A percentile compares a stretch with the other conserved stretches of the same genome.
phyloP scores from a whole-genome alignment of 176 grass and related monocot species.

The Ampelocalamus luodianensis region DNA sequence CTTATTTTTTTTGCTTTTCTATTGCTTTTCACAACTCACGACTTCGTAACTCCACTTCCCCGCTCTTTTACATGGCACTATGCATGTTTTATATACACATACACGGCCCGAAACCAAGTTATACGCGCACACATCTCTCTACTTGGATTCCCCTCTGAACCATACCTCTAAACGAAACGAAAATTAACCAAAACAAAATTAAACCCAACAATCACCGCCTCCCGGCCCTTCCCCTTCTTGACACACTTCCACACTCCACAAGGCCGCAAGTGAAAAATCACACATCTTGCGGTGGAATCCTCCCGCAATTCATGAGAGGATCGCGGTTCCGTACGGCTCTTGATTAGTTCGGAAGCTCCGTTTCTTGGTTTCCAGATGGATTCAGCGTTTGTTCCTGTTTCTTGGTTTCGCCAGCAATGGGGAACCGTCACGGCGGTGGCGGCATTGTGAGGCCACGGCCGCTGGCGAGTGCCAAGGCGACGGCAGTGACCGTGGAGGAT shows the following conservation, averaged over 20 bases:
- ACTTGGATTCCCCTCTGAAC: no score
- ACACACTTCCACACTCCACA: neutral
- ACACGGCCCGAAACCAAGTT: no score
- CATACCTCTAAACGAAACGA: no score
- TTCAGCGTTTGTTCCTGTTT: neutral
- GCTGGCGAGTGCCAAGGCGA: neutral
- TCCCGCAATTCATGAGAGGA: neutral
- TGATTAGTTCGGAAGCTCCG: neutral
- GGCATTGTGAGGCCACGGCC: neutral
- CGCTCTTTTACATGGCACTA: no score
- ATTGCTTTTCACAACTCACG: no score
- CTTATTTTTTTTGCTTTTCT: no score
- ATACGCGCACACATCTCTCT: no score
- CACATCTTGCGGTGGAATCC: neutral
- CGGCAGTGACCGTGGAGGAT: neutral
- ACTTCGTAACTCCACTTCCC: no score
- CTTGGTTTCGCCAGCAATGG: neutral
- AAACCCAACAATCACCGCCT: neutral
- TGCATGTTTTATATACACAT: no score
- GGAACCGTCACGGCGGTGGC: neutral
- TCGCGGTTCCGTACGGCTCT: neutral
- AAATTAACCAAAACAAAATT: no score
- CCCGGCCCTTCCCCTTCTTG: neutral
- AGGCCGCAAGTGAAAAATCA: neutral
- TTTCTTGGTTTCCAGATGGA: neutral